Evolutionary conservation across 2,329 filamentous ascomycete species (phyloP), one percentile per base, ranked within the genome.

Genomic region (Magnaporthiopsis rhizophila): DNA sequence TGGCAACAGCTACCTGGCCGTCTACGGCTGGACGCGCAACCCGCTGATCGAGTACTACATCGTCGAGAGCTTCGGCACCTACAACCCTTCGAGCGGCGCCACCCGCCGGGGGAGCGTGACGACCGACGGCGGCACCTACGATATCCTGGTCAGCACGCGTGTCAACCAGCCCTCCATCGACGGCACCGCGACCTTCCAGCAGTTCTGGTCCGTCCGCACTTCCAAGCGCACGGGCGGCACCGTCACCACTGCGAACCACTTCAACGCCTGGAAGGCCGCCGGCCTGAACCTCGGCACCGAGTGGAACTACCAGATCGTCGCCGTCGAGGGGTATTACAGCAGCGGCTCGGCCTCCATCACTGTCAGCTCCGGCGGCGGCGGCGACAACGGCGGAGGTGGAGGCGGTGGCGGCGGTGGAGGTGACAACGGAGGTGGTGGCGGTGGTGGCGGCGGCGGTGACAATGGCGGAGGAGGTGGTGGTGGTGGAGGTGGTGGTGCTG

Each of bases 281-380:
- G 82, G 82, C 18, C 70, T 83, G 71, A 77, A 77, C 64, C 68
- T 84, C 28, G 82, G 82, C 4, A 72, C 69, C 38, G 75, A 78
- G 68, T 61, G 59, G 59, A 74, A 83, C 72, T 83, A 84, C 71
- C 78, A 80, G 76, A 81, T 83, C 65, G 69, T 83, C 26, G 81
- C 81, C 3, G 81, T 78, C 1, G 81, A 83, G 72, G 80, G 80
- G 4, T 83, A 83, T 72, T 75, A 78, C 66, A 82, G 80, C 71
- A 78, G 73, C 66, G 81, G 81, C 11, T 76, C 74, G 58, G 74
- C 81, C 59, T 73, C 71, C 57, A 80, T 83, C 65, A 71, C 68
- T 12, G 71, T 75, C 69, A 65, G 59, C 59, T 50, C 36, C 11
- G 15, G 36, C 13, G 15, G 36, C 12, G 36, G 36, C 5, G 36